Evolutionary conservation across 2,329 filamentous ascomycete genomes (phyloP).

Genomic region (Ascochyta pisi): DNA sequence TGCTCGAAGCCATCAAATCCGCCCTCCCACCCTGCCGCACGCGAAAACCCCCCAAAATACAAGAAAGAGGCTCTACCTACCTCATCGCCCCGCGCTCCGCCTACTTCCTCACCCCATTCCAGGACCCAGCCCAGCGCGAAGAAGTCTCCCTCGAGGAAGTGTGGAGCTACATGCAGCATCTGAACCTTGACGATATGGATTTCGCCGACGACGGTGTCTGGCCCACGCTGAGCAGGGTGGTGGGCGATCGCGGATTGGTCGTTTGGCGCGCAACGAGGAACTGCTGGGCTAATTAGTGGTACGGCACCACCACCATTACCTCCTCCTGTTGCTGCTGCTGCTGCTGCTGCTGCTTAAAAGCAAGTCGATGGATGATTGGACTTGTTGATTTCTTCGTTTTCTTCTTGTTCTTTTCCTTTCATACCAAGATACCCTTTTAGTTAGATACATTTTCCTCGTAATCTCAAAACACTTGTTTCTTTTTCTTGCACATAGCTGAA

Average conservation of each 20-base stretch:
- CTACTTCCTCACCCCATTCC: conserved; percentile 69
- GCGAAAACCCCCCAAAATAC: conserved; percentile 40
- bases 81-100: conserved; percentile 77
- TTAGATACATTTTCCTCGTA: background rate
- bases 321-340: too few species aligned
- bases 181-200: conserved; percentile 82
- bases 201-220: conserved; percentile 78
- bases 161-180: conserved; percentile 71
- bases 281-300: conserved; percentile 36
- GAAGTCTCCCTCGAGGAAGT: conserved; percentile 72
- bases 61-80: conserved; percentile 62
- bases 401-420: conserved; percentile 9
- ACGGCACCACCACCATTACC: background rate
- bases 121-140: conserved; percentile 19
- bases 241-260: conserved; percentile 58
- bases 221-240: conserved; percentile 71
- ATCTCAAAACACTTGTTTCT: background rate
- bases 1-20: conserved; percentile 65
- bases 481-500: too few species aligned
- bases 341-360: too few species aligned
- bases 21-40: conserved; percentile 59
- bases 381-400: background rate
- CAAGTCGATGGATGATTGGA: too few species aligned
- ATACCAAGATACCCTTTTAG: conserved; percentile 25
- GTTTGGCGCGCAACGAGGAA: conserved; percentile 53